A percentile compares a stretch with the other conserved stretches of the same genome.
Evolutionary conservation across 257 asterid species (phyloP).

Genomic region (Echites panduratus): DNA sequence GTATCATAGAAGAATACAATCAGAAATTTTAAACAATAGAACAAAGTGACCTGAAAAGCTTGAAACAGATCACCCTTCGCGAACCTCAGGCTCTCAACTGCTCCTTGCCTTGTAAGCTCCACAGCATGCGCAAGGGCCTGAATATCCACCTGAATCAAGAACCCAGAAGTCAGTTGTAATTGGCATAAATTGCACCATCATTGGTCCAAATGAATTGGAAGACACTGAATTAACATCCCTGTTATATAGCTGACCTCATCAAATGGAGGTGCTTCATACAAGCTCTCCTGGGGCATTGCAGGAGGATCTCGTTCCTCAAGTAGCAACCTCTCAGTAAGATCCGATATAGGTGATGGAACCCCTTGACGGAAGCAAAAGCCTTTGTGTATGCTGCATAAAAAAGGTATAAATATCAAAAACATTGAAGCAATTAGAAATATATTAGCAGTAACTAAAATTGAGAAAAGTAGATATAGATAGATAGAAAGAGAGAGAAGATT

Average conservation of each 20-base stretch:
- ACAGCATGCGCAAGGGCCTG: slow-evolving; percentile 99
- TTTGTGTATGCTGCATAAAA: slow-evolving; percentile 74
- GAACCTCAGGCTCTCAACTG: slow-evolving; percentile 90
- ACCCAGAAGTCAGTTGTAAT: too few species aligned
- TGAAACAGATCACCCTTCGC: slow-evolving; percentile 84
- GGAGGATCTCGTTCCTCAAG: slow-evolving; percentile 96
- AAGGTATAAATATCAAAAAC: neutral
- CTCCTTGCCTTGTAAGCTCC: slow-evolving; percentile 97
- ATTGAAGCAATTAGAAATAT: neutral
- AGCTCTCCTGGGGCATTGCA: slow-evolving; percentile 69
- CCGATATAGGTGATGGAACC: slow-evolving; percentile 70
- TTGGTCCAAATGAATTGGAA: neutral
- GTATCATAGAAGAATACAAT: neutral
- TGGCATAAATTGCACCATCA: neutral
- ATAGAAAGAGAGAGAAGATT: neutral
- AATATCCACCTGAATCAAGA: slow-evolving; percentile 67
- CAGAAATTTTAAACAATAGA: neutral
- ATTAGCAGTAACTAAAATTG: neutral
- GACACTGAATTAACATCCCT: neutral
- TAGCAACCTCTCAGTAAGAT: slow-evolving; percentile 94
- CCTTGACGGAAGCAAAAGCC: slow-evolving; percentile 88
- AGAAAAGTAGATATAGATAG: too few species aligned
- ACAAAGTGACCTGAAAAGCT: slow-evolving; percentile 82
- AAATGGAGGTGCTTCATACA: slow-evolving; percentile 87
- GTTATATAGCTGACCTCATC: slow-evolving; percentile 63